Percentiles rank a stretch among this genome's conserved stretches.
These are phyloP conservation scores for Diaporthe sp. DNA, from an alignment of 2,329 filamentous ascomycete genomes.

Conservation along the genomic window DNA sequence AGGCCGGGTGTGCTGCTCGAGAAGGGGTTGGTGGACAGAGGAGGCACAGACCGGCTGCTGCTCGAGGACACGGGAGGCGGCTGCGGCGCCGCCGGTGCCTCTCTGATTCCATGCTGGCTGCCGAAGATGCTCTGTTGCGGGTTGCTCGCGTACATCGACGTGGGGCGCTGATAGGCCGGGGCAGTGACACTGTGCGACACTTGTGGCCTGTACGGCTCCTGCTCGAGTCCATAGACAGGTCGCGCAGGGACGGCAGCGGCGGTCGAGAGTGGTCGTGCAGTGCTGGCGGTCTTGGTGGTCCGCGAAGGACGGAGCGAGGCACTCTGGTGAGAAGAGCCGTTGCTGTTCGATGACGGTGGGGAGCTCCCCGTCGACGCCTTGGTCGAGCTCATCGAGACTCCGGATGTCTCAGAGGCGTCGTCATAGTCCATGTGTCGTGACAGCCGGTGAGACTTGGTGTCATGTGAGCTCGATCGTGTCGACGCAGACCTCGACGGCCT, in stretches of 20 bases:
- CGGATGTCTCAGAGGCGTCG: constrained; percentile 33
- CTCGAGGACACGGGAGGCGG: constrained; percentile 28
- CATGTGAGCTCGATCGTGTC: constrained; percentile 12
- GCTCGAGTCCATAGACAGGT: constrained; percentile 33
- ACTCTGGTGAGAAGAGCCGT: constrained; percentile 32
- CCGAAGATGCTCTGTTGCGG: constrained; percentile 39
- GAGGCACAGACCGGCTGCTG: constrained; percentile 13
- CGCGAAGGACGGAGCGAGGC: constrained; percentile 28
- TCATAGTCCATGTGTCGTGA: constrained; percentile 29
- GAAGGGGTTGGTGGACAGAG: constrained; percentile 9
- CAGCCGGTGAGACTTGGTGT: constrained; percentile 30
- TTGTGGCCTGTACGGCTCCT: constrained; percentile 30
- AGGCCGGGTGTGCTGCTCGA: constrained; percentile 7
- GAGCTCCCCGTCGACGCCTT: constrained; percentile 34
- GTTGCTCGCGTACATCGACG: constrained; percentile 21
- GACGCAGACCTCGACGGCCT: constrained; percentile 9
- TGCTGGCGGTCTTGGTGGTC: constrained; percentile 24
- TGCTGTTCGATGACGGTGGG: constrained; percentile 24
- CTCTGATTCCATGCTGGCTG: constrained; percentile 40
- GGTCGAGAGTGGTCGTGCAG: constrained; percentile 18
- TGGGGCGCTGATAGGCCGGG: constrained; percentile 18
- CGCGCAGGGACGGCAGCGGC: constrained; percentile 24
- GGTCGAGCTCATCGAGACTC: constrained; percentile 35
- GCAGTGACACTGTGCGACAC: constrained; percentile 31
- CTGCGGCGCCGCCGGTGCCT: constrained; percentile 30